phyloP scores from a whole-genome alignment of 805 yeast species.

The Vanderwaltozyma polyspora region DNA sequence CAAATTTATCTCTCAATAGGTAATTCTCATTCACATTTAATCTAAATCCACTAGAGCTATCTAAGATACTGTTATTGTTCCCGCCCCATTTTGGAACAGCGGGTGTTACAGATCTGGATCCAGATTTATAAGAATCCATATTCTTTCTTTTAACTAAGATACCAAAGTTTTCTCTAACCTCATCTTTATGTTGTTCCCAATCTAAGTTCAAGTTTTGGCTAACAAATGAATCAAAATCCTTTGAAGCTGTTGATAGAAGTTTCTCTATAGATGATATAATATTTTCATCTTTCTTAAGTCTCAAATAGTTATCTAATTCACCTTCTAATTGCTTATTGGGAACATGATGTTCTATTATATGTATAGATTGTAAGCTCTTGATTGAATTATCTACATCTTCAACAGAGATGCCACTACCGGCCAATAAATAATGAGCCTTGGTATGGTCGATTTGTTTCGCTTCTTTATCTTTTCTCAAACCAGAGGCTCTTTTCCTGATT shows the following conservation, averaged over 20 bases:
- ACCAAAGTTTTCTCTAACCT: slow-evolving; percentile 64
- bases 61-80: slow-evolving; percentile 6
- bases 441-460: slow-evolving; percentile 30
- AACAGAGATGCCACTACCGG: slow-evolving; percentile 79
- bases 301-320: slow-evolving; percentile 2
- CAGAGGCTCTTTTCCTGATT: slow-evolving; percentile 55
- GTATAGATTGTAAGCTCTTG: slow-evolving; percentile 32
- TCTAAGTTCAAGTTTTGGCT: slow-evolving; percentile 63
- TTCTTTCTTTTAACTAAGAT: slow-evolving; percentile 30
- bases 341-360: slow-evolving; percentile 21
- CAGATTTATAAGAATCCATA: slow-evolving; percentile 2
- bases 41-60: slow-evolving; percentile 24
- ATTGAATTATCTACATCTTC: slow-evolving; percentile 67
- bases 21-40: slow-evolving; percentile 35
- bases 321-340: slow-evolving; percentile 5
- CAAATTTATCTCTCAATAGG: slow-evolving; percentile 45
- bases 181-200: slow-evolving; percentile 72
- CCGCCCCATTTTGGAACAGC: neutral
- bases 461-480: slow-evolving; percentile 39
- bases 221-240: slow-evolving; percentile 72
- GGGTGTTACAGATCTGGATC: slow-evolving; percentile 6
- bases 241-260: slow-evolving; percentile 58
- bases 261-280: slow-evolving; percentile 76
- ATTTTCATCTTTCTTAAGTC: slow-evolving; percentile 68
- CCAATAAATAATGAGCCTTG: slow-evolving; percentile 77